A percentile compares a stretch with the other conserved stretches of the same genome.
Conservation (phyloP, 2,329 filamentous ascomycete genomes). For the Neurospora sp. region DNA sequence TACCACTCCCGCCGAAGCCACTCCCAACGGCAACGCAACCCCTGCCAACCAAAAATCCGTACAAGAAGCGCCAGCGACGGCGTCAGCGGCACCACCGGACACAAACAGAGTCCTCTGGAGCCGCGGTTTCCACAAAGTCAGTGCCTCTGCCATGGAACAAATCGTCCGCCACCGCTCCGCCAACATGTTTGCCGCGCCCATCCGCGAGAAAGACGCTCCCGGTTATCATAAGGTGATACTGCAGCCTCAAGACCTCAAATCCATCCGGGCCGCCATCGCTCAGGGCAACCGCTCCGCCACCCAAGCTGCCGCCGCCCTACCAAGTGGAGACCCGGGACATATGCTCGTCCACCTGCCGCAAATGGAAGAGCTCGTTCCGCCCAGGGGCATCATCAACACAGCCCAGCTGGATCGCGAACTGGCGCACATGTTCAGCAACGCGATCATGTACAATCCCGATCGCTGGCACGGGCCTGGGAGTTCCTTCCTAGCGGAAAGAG, state of each 20-base stretch:
- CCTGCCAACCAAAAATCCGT: slow-evolving; percentile 1
- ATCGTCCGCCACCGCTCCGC: slow-evolving; percentile 68
- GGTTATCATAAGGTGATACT: slow-evolving; percentile 66
- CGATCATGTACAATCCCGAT: slow-evolving; percentile 95
- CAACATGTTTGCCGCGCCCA: slow-evolving; percentile 67
- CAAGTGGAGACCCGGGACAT: slow-evolving; percentile 47
- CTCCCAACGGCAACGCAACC: slow-evolving; percentile 27
- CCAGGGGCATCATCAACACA: slow-evolving; percentile 85
- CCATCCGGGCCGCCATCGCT: slow-evolving; percentile 64
- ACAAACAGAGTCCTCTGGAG: slow-evolving; percentile 65
- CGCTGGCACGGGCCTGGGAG: slow-evolving; percentile 59
- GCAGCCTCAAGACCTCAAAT: slow-evolving; percentile 67
- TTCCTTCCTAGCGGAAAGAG: slow-evolving; percentile 40
- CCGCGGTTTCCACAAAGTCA: slow-evolving; percentile 64
- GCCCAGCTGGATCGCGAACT: slow-evolving; percentile 87
- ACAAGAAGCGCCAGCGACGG: slow-evolving; percentile 16
- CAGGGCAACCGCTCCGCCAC: slow-evolving; percentile 58
- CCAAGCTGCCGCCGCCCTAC: slow-evolving; percentile 49
- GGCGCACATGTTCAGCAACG: slow-evolving; percentile 95
- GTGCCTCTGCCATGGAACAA: slow-evolving; percentile 62
- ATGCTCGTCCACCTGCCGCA: slow-evolving; percentile 55
- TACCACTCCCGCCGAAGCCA: slow-evolving; percentile 16
- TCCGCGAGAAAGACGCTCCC: slow-evolving; percentile 65
- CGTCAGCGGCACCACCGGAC: slow-evolving; percentile 33
- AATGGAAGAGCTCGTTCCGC: slow-evolving; percentile 69